Evolutionary conservation across 2,329 filamentous ascomycete species (phyloP).

Genomic region (Diaporthe sp.): DNA sequence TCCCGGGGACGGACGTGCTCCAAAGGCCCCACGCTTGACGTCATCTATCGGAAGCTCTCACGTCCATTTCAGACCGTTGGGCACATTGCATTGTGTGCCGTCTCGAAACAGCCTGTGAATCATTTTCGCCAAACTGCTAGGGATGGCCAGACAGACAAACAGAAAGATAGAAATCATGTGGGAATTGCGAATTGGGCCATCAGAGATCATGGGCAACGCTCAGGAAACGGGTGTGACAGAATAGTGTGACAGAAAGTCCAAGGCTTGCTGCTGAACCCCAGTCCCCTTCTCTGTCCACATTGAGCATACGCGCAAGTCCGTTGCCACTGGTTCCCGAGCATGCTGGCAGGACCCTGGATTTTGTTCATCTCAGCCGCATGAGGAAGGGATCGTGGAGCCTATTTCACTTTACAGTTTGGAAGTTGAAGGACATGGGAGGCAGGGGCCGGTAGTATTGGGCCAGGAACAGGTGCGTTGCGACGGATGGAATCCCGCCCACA

Average conservation of each 20-base stretch:
- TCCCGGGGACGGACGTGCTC: neutral
- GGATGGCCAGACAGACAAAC: neutral
- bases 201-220: neutral
- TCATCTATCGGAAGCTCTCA: constrained; percentile 17
- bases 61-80: constrained; percentile 9
- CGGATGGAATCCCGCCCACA: constrained; percentile 1
- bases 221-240: neutral
- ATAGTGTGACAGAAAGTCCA: neutral
- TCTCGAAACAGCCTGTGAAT: neutral
- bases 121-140: neutral
- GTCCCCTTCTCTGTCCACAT: neutral
- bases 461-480: constrained; percentile 1
- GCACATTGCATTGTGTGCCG: neutral
- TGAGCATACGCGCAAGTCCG: constrained; percentile 1
- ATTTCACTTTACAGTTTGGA: constrained; percentile 22
- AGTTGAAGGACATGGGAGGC: neutral
- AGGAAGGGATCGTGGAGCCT: constrained; percentile 12
- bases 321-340: constrained; percentile 12
- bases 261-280: neutral
- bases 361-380: neutral
- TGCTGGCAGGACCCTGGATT: constrained; percentile 24
- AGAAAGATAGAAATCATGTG: neutral
- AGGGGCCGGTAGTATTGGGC: constrained; percentile 8
- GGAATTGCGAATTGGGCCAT: neutral
- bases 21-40: neutral